A percentile compares a stretch with the other conserved stretches of the same genome.
Evolutionary conservation across 768 basidiomycete genomes (phyloP).

Genomic region (Suillus discolor): DNA sequence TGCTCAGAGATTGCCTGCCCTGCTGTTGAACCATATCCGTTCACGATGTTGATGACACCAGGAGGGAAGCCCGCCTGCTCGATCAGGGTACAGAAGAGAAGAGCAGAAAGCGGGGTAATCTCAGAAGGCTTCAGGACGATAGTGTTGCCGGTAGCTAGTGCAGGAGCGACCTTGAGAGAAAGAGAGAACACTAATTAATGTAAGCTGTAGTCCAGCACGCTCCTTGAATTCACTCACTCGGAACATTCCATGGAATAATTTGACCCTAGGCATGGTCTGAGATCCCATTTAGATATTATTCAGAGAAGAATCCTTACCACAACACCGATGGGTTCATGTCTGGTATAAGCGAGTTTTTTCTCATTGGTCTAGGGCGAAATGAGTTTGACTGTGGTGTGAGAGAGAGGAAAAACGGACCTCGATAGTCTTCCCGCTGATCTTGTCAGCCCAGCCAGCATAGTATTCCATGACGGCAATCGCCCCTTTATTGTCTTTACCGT

Average conservation of each 20-base stretch:
- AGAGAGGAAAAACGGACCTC: constrained; percentile 31
- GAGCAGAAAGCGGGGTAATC: constrained; percentile 70
- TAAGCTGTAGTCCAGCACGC: not conserved
- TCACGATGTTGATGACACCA: constrained; percentile 77
- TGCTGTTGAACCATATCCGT: constrained; percentile 69
- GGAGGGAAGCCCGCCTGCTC: constrained; percentile 75
- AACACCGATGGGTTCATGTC: constrained; percentile 63
- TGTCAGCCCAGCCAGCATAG: constrained; percentile 67
- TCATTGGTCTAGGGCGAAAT: constrained; percentile 45
- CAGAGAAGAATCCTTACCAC: constrained; percentile 28
- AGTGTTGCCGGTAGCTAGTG: constrained; percentile 76
- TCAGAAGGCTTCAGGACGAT: constrained; percentile 85
- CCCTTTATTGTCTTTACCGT: constrained; percentile 17
- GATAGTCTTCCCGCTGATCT: constrained; percentile 52
- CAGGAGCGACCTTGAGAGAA: constrained; percentile 75
- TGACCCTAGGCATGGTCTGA: constrained; percentile 33
- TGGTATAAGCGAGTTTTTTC: constrained; percentile 51
- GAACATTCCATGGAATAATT: constrained; percentile 76
- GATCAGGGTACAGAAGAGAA: constrained; percentile 52
- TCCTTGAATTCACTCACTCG: constrained; percentile 19
- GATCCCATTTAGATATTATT: constrained; percentile 22
- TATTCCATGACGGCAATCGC: constrained; percentile 46
- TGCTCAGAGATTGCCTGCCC: constrained; percentile 73
- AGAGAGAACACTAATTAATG: constrained; percentile 54
- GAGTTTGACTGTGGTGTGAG: constrained; percentile 13